Percentiles rank a stretch among this genome's conserved stretches.
Evolutionary conservation across 495 filamentous ascomycete genomes (phyloP).

Genomic region (Endocarpon pusillum): DNA sequence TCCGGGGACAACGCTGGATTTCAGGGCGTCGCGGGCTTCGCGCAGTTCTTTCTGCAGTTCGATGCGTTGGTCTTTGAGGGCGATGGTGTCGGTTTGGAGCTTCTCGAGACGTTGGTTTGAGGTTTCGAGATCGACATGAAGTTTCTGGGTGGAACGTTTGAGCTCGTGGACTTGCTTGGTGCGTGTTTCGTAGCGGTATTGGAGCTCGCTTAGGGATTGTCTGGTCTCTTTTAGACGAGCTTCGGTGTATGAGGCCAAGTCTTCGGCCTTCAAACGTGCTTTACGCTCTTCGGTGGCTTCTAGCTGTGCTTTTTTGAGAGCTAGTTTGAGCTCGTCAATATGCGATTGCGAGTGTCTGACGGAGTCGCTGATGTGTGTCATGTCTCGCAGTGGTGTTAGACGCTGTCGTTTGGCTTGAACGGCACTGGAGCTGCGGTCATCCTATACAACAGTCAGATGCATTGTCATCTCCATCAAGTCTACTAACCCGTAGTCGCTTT

Average conservation of each 20-base stretch:
- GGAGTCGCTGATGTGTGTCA: slow-evolving; percentile 21
- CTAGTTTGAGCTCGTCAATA: slow-evolving; percentile 12
- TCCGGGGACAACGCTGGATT: slow-evolving; percentile 28
- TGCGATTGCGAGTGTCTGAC: slow-evolving; percentile 16
- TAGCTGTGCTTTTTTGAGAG: slow-evolving; percentile 18
- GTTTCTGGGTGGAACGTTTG: slow-evolving; percentile 9
- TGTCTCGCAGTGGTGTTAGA: slow-evolving; percentile 14
- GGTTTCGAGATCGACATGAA: slow-evolving; percentile 11
- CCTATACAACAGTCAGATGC: slow-evolving; percentile 5
- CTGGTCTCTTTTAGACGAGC: slow-evolving; percentile 16
- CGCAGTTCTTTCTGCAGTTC: slow-evolving; percentile 31
- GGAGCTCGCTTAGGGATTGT: slow-evolving; percentile 15
- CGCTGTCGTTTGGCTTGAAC: slow-evolving; percentile 19
- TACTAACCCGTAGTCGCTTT: too few species aligned
- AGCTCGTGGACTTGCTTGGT: slow-evolving; percentile 20
- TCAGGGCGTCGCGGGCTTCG: slow-evolving; percentile 27
- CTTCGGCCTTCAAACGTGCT: slow-evolving; percentile 15
- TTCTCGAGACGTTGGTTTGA: slow-evolving; percentile 22
- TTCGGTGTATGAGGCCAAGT: slow-evolving; percentile 10
- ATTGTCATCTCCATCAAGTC: too few species aligned
- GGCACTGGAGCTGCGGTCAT: too few species aligned
- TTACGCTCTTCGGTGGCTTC: slow-evolving; percentile 21
- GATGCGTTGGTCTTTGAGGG: slow-evolving; percentile 32
- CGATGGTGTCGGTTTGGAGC: slow-evolving; percentile 23
- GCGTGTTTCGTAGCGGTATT: slow-evolving; percentile 29